Evolutionary conservation across 2,329 filamentous ascomycete species (phyloP), one percentile per base, ranked within the genome.

Genomic region (Clathrospora elynae): DNA sequence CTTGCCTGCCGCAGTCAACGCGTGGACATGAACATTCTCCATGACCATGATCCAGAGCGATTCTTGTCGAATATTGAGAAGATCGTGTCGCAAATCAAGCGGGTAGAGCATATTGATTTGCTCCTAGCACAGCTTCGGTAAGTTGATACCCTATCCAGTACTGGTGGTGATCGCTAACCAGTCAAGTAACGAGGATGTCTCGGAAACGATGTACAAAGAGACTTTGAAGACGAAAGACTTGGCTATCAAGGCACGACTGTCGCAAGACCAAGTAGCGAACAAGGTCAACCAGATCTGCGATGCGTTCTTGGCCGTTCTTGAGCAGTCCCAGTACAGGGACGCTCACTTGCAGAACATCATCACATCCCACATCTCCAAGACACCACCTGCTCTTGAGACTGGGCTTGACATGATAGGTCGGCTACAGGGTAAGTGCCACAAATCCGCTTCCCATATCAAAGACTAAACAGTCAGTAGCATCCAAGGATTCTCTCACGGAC

Each of bases 1-100:
- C 76, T 87, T 14, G 86, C 90, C 50, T 97, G 93, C 66, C 84
- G 93, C 35, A 92, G 85, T 14, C 95, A 99, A 67, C 83, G 95
- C 56, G 93, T 99, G 1, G 93, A 99, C 63, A 91, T 97, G 87
- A 99, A 99, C 63, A 92, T 99, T 49, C 76, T 99, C 2, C 92
- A 95, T 62, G 93, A 99, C 63, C 89, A 97, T 71, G 84, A 84
- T n/a, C 90, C 92, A 0, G 78, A 84, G 24, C 88, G 95, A 55
- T 96, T 99, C 65, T 78, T 96, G 66, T 74, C 79, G 3, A 88
- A 85, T 53, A 81, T 96, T 8, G 77, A 78, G 0, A 70, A 88
- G 1, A 95, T 99, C 61, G 76, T 97, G 20, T 84, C 90, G 12
- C 91, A 99, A 67, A 78, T 99, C 26, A 84, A 86, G 57, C 90